These are phyloP conservation scores for Barnettozyma californica DNA, from an alignment of 805 yeast genomes.

Conservation along the genomic window DNA sequence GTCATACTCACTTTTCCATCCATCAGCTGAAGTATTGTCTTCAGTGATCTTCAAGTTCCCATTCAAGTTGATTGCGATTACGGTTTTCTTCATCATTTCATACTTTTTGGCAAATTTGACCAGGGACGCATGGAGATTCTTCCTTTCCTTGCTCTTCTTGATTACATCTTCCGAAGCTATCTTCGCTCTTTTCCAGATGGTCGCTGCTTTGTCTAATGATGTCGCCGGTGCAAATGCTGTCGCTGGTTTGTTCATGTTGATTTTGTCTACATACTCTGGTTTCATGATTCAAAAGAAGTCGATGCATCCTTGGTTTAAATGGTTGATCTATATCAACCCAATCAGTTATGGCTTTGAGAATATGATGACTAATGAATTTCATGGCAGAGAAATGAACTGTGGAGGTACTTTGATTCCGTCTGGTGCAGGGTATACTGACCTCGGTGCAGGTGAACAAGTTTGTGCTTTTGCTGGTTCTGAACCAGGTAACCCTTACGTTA, in stretches of 20 bases:
- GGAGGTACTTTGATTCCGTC: constrained; percentile 48
- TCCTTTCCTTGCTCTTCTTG: constrained; percentile 43
- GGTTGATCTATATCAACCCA: constrained; percentile 58
- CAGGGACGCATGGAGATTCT: constrained; percentile 49
- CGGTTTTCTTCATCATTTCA: constrained; percentile 42
- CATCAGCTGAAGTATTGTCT: constrained; percentile 70
- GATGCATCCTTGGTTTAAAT: constrained; percentile 69
- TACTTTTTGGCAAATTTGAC: constrained; percentile 55
- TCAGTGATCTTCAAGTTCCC: constrained; percentile 58
- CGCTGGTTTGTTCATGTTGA: constrained; percentile 49
- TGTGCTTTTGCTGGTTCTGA: constrained; percentile 60
- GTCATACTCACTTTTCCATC: constrained; percentile 65
- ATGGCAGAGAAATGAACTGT: constrained; percentile 51
- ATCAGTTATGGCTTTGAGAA: constrained; percentile 56
- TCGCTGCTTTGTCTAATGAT: constrained; percentile 31
- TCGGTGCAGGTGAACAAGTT: constrained; percentile 35
- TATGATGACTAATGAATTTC: constrained; percentile 61
- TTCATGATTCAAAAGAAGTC: constrained; percentile 53
- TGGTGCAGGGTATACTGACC: constrained; percentile 46
- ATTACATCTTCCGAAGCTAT: constrained; percentile 40
- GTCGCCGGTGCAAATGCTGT: constrained; percentile 46
- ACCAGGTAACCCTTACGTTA: constrained; percentile 47
- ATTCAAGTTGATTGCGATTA: constrained; percentile 42
- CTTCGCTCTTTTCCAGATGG: constrained; percentile 46
- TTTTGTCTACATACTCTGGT: constrained; percentile 56